Percentiles rank a stretch among this genome's conserved stretches.
phyloP scores from a whole-genome alignment of 2,329 filamentous ascomycete species.

The Aspergillus niger region DNA sequence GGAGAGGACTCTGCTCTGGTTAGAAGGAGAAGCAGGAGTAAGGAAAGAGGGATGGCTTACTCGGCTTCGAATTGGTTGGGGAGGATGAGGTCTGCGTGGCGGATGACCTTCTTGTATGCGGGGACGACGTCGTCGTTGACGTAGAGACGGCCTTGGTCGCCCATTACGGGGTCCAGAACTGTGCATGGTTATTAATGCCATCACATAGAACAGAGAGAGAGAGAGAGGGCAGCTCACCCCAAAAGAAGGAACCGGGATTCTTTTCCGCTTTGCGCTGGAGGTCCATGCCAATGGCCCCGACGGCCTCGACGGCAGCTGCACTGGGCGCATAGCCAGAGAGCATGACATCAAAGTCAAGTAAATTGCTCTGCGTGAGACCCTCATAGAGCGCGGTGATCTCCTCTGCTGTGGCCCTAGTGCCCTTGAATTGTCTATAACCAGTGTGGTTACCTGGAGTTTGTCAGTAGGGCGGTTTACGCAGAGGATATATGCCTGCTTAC shows the following conservation, averaged over 20 bases:
- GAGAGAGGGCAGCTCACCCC: conserved; percentile 55
- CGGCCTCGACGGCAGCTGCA: conserved; percentile 77
- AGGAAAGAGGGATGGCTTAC: conserved; percentile 52
- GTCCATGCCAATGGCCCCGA: conserved; percentile 81
- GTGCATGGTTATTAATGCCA: conserved; percentile 12
- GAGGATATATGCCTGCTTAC: conserved; percentile 55
- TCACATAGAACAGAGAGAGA: neutral
- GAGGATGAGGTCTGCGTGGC: conserved; percentile 83
- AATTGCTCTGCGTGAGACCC: conserved; percentile 77
- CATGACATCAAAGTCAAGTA: conserved; percentile 91
- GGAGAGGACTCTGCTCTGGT: conserved; percentile 67
- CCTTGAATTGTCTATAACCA: conserved; percentile 85
- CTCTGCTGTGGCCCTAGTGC: conserved; percentile 75
- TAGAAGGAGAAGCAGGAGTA: no score
- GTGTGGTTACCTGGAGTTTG: conserved; percentile 80
- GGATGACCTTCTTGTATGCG: conserved; percentile 78
- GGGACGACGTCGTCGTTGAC: conserved; percentile 90
- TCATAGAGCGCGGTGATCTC: conserved; percentile 84
- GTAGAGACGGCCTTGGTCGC: conserved; percentile 89
- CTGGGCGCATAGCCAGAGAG: conserved; percentile 93
- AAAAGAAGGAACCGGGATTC: conserved; percentile 81
- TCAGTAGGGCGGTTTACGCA: neutral
- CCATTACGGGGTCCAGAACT: conserved; percentile 97
- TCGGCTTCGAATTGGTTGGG: conserved; percentile 98
- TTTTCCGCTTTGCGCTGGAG: conserved; percentile 66